A percentile compares a stretch with the other conserved stretches of the same genome.
phyloP scores from a whole-genome alignment of 2,329 filamentous ascomycete species.

The Calycina herbarum region DNA sequence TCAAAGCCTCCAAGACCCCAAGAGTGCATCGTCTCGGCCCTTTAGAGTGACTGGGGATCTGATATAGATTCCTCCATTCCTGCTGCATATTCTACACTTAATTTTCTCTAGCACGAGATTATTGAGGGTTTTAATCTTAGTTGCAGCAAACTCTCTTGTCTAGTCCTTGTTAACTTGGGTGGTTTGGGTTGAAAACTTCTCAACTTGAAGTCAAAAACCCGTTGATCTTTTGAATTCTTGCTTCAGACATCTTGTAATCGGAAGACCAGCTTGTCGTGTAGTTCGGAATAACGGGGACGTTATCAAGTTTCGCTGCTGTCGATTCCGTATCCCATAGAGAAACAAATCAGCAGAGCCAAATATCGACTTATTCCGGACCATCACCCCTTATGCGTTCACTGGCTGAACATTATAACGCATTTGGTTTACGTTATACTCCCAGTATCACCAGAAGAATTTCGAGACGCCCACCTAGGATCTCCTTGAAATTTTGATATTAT shows the following conservation, averaged over 20 bases:
- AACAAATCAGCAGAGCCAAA: neutral
- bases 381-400: neutral
- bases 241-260: neutral
- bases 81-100: neutral
- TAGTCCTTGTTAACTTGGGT: no score
- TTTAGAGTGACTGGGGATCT: neutral
- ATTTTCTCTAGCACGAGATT: neutral
- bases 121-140: no score
- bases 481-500: neutral
- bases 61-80: constrained; percentile 7
- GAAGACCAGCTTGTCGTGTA: neutral
- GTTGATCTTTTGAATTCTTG: neutral
- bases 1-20: neutral
- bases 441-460: neutral
- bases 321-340: neutral
- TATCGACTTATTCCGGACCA: neutral
- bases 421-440: neutral
- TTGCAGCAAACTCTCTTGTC: no score
- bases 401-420: neutral
- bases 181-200: no score
- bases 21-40: neutral
- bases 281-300: neutral
- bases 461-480: neutral
- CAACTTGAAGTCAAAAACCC: neutral
- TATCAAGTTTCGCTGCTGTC: neutral